Evolutionary conservation across 306 rosid species (phyloP), one percentile per base, ranked within the genome.

Genomic region (Pueraria montana): DNA sequence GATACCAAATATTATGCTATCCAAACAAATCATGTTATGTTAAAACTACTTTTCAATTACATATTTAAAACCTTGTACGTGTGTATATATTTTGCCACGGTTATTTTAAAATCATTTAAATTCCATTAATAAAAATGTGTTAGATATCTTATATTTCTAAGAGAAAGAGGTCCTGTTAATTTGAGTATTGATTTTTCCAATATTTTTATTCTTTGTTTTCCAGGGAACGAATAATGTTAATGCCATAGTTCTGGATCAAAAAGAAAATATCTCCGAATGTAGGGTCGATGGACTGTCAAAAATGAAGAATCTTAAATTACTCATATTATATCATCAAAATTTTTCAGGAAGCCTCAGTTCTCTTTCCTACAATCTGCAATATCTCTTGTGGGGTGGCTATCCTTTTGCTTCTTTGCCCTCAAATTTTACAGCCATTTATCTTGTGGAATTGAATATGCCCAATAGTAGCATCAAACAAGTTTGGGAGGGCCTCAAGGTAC

Each of bases 401-500:
- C 87, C 87, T 36, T 78, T 84, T 34, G 11, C 53, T 27, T 63
- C 63, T 78, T 65, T 84, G 83, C 87, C 83, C 3, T 42, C 23
- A 52, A 13, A 11, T 30, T 84, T 72, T 72, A 69, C 56, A 32
- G 77, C 63, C 0, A 42, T 2, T 27, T 3, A 17, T 10, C 84
- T 84, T 2, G 76, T 72, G 9, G 76, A 84, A 43, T 27, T 84
- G 24, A 63, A 63, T n/a, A 13, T 84, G 76, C 63, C 76, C 20
- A 8, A 36, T 2, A 84, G 84, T 58, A 20, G 23, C n/a, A 64
- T 72, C 5, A 23, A 24, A 7, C 20, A 3, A 6, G 42, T 79
- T 8, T 84, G 87, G 87, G 64, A 72, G 8, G 87, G 74, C 40
- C 12, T 0, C 17, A 84, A 64, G 87, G 84, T 84, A 52, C 5